phyloP scores from a whole-genome alignment of 306 rosid genomes.

The Myrica gale region DNA sequence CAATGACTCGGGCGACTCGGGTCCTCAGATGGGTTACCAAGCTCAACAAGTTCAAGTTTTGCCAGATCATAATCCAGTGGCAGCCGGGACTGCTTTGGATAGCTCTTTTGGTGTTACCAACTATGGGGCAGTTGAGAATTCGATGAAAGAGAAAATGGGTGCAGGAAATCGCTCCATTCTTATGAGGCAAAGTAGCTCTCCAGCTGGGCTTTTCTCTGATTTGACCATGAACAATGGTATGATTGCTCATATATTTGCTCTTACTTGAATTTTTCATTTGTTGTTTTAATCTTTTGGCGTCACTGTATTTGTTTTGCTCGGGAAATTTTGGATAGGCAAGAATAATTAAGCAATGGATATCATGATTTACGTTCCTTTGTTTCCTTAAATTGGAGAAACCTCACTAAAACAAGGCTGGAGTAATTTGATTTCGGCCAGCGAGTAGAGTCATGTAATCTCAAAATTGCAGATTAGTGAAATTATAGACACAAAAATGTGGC shows the following conservation, averaged over 20 bases:
- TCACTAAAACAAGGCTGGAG: neutral
- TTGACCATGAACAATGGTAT: constrained; percentile 56
- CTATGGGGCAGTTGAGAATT: constrained; percentile 27
- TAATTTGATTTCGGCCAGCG: neutral
- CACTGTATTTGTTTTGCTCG: neutral
- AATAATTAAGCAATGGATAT: neutral
- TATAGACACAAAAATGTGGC: neutral
- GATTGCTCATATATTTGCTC: constrained; percentile 5
- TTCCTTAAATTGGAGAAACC: constrained; percentile 7
- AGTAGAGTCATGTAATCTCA: neutral
- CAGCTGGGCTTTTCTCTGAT: constrained; percentile 57
- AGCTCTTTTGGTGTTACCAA: constrained; percentile 41
- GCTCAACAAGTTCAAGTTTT: constrained; percentile 41
- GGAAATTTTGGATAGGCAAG: neutral
- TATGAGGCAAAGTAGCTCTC: constrained; percentile 65
- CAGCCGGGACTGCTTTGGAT: constrained; percentile 34
- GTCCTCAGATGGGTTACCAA: constrained; percentile 45
- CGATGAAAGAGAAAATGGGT: constrained; percentile 38
- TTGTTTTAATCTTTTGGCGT: neutral
- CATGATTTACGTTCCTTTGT: neutral
- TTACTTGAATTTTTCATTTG: neutral
- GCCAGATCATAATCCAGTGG: constrained; percentile 23
- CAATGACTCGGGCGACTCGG: constrained; percentile 40
- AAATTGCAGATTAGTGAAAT: neutral
- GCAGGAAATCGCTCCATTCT: constrained; percentile 47